phyloP scores from a whole-genome alignment of 1,284 basidiomycete genomes.

The Porogramme epimiltina region DNA sequence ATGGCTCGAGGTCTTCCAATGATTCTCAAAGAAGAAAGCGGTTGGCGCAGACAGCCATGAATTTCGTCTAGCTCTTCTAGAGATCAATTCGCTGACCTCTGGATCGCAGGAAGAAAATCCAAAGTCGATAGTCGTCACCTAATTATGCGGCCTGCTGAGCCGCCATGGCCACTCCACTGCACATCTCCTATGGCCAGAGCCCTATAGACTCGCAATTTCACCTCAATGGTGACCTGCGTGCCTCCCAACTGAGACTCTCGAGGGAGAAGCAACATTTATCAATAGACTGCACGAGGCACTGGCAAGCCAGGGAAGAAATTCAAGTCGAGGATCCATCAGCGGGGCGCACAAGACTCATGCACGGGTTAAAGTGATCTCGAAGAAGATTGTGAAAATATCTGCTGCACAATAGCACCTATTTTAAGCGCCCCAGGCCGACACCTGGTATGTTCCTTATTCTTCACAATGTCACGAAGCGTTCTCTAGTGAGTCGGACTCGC shows the following conservation, averaged over 20 bases:
- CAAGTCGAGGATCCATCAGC: constrained; percentile 70
- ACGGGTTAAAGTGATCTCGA: constrained; percentile 74
- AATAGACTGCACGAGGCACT: constrained; percentile 26
- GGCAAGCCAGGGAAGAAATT: constrained; percentile 58
- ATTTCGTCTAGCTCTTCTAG: constrained; percentile 8
- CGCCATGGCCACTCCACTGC: constrained; percentile 45
- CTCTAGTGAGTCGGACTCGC: no score
- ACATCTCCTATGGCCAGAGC: constrained; percentile 39
- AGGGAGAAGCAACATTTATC: constrained; percentile 27
- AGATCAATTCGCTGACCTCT: background rate
- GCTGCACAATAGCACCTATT: constrained; percentile 44
- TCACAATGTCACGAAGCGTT: no score
- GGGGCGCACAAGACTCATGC: constrained; percentile 72
- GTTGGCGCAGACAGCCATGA: constrained; percentile 40
- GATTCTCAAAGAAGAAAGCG: constrained; percentile 70
- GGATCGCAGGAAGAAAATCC: constrained; percentile 29
- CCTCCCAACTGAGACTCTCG: constrained; percentile 9
- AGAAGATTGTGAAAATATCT: constrained; percentile 72
- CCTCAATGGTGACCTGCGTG: constrained; percentile 8
- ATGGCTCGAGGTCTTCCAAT: constrained; percentile 87
- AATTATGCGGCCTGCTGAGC: constrained; percentile 8
- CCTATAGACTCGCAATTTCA: constrained; percentile 17
- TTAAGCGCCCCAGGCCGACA: constrained; percentile 63
- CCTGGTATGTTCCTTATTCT: constrained; percentile 50
- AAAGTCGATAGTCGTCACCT: constrained; percentile 30